These are phyloP conservation scores for Hypomontagnella monticulosa DNA, from an alignment of 495 filamentous ascomycete species.

Conservation along the genomic window DNA sequence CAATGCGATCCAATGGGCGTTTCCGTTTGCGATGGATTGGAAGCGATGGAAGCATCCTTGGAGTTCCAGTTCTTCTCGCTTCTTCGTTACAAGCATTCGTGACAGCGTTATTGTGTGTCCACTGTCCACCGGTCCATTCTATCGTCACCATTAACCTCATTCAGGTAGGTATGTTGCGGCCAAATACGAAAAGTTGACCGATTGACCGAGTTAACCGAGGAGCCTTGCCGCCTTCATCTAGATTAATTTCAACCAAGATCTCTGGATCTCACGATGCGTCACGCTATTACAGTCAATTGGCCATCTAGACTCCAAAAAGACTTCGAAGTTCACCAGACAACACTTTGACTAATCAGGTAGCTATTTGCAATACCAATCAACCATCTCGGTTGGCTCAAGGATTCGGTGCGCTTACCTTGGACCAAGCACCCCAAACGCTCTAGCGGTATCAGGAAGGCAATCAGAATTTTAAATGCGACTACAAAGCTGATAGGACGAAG, in stretches of 20 bases:
- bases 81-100: constrained; percentile 6
- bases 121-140: not conserved
- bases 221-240: constrained; percentile 33
- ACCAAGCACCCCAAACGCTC: constrained; percentile 16
- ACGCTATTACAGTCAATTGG: constrained; percentile 23
- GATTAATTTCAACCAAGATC: constrained; percentile 16
- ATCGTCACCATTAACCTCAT: constrained; percentile 2
- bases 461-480: constrained; percentile 6
- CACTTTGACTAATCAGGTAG: constrained; percentile 32
- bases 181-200: constrained; percentile 3
- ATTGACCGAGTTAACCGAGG: constrained; percentile 6
- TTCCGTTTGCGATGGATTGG: constrained; percentile 8
- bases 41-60: constrained; percentile 5
- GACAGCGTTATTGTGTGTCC: constrained; percentile 7
- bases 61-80: constrained; percentile 16
- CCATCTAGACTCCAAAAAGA: constrained; percentile 12
- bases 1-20: constrained; percentile 24
- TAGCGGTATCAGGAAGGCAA: constrained; percentile 42
- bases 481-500: constrained; percentile 21
- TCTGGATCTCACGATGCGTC: constrained; percentile 6
- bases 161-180: not conserved
- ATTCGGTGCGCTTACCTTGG: constrained; percentile 30
- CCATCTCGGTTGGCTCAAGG: constrained; percentile 23
- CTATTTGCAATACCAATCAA: constrained; percentile 13
- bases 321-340: constrained; percentile 25